Base-by-base conservation (phyloP, 768 basidiomycete species). In the Tulasnella sp. region DNA sequence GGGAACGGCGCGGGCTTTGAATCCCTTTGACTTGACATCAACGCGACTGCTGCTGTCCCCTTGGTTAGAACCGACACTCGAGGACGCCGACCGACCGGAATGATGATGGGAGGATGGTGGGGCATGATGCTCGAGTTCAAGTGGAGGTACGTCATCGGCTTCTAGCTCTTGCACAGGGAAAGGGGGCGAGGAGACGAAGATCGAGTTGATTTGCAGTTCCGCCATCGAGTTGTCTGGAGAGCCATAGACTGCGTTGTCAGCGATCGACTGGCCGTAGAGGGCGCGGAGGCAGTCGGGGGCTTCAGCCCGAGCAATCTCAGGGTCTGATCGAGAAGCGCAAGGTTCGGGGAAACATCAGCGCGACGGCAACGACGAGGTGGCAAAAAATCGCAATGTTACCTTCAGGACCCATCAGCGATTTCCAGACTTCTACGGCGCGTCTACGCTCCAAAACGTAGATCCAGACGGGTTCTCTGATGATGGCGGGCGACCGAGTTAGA, bases 181-280 rank as follows among this genome's bases (percentile, higher is more conserved):
- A 0, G 93, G 93, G 5, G 94, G 94, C 0, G 94, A 94, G 12
- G 93, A 94, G 4, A 88, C 92, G 82, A 96, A 96, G 79, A 96
- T 88, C 58, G 92, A 88, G 6, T 89, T 87, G 77, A 96, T 95
- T 82, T 95, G 92, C 5, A 92, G 87, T 85, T 95, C 94, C 16
- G 94, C 94, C n/a, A 87, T 89, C 40, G 90, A 87, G 1, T 83
- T 84, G 84, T 92, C 91, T 4, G 90, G 86, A 18, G 93, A 91
- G 62, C 92, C 93, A 88, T 95, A 92, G 76, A 96, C 58, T 39
- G 74, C 92, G 85, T 93, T 93, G 80, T 92, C 90, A 39, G 84
- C 80, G 0, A 81, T 77, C 24, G 89, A 88, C 56, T 88, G 84
- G 44, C 92, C 92, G 85, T 91, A 93, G 36, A 92, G 85, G 2